These are phyloP conservation scores for Nannizzia gypsea DNA, from an alignment of 2,329 filamentous ascomycete species.

Conservation along the genomic window DNA sequence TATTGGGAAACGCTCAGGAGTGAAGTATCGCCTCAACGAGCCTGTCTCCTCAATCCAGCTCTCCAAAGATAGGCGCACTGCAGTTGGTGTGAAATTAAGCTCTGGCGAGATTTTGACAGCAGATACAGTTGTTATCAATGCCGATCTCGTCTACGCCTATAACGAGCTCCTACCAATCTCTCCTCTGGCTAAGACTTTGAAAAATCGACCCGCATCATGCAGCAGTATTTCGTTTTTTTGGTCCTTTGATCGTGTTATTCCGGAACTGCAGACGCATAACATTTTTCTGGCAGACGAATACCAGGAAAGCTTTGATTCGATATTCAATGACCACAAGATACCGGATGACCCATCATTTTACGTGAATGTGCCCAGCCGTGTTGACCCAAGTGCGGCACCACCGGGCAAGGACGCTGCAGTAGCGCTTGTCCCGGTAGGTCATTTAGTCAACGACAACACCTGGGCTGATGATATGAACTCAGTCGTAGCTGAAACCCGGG, in stretches of 20 bases:
- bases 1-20: not conserved
- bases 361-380: not conserved
- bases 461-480: not conserved
- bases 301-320: not conserved
- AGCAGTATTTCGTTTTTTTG: not conserved
- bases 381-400: not conserved
- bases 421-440: not conserved
- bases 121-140: not conserved
- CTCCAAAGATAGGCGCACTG: not conserved
- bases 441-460: not conserved
- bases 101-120: not conserved
- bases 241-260: not conserved
- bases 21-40: not conserved
- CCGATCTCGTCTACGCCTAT: not conserved
- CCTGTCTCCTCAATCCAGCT: not conserved
- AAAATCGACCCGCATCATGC: not conserved
- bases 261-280: not conserved
- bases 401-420: not conserved
- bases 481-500: not conserved
- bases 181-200: not conserved
- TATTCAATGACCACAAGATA: not conserved
- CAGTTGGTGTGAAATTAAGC: not conserved
- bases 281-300: not conserved
- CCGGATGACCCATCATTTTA: not conserved
- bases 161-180: not conserved